Conservation (phyloP, 139 green algal species). For the Chlorella sp. region DNA sequence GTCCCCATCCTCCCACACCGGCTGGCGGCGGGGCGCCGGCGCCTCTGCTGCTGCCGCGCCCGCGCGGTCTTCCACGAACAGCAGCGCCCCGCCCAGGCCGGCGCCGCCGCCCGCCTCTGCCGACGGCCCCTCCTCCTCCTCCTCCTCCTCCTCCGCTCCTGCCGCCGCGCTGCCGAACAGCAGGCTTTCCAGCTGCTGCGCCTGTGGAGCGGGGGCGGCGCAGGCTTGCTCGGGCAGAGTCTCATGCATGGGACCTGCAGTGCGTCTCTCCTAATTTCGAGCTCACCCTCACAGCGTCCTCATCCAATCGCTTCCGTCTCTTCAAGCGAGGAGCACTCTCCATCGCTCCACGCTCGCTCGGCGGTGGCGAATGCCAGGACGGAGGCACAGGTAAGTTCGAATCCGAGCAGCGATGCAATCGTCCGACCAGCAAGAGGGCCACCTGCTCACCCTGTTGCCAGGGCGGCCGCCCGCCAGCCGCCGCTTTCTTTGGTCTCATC, state of each 20-base stretch:
- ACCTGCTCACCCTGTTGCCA: too few species aligned
- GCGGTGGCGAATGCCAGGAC: too few species aligned
- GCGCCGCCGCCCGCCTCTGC: slow-evolving; percentile 7
- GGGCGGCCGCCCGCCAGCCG: too few species aligned
- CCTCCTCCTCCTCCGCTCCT: slow-evolving; percentile 4
- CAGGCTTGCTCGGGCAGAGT: not conserved
- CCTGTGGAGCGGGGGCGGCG: slow-evolving; percentile 27
- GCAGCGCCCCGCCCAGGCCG: not conserved
- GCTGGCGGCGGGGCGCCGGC: not conserved
- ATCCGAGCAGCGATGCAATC: too few species aligned
- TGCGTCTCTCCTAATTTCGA: too few species aligned
- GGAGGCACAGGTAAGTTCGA: too few species aligned
- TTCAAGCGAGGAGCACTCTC: not conserved
- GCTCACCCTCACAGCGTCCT: too few species aligned
- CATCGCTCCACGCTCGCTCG: too few species aligned
- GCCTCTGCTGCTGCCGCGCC: not conserved
- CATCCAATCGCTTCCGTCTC: too few species aligned
- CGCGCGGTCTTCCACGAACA: slow-evolving; percentile 25
- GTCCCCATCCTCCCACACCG: slow-evolving; percentile 74
- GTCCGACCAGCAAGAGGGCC: too few species aligned
- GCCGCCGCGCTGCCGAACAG: slow-evolving; percentile 47
- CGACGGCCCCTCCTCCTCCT: slow-evolving; percentile 1
- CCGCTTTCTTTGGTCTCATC: too few species aligned
- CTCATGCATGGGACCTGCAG: too few species aligned
- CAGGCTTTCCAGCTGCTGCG: slow-evolving; percentile 48